phyloP scores from a whole-genome alignment of 805 yeast species.

The Saccharomyces kudriavzevii region DNA sequence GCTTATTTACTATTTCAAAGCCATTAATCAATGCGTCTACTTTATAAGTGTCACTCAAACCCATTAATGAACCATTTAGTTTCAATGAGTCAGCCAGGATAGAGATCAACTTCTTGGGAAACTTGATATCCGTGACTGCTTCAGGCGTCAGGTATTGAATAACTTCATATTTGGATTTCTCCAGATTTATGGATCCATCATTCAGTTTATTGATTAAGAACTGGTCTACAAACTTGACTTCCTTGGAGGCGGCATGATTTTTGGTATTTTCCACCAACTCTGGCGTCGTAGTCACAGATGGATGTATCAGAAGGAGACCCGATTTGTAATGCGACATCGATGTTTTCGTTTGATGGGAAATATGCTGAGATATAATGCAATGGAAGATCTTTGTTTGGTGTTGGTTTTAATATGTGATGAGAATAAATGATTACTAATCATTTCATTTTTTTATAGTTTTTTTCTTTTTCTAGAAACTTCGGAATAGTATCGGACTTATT shows the following conservation, averaged over 20 bases:
- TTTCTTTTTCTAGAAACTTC: slow-evolving; percentile 1
- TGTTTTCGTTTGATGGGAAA: not conserved
- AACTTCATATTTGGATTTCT: slow-evolving; percentile 33
- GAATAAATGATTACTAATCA: slow-evolving; percentile 1
- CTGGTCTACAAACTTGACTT: slow-evolving; percentile 35
- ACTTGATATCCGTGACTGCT: slow-evolving; percentile 34
- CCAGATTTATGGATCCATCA: slow-evolving; percentile 36
- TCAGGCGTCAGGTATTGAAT: slow-evolving; percentile 53
- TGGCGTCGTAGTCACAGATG: slow-evolving; percentile 56
- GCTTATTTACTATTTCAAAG: slow-evolving; percentile 31
- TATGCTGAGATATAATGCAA: not conserved
- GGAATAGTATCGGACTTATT: slow-evolving; percentile 1
- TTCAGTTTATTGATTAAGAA: slow-evolving; percentile 54
- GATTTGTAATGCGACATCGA: slow-evolving; percentile 8
- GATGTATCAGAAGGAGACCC: slow-evolving; percentile 49
- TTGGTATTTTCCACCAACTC: slow-evolving; percentile 37
- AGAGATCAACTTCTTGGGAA: slow-evolving; percentile 40
- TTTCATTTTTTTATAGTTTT: not conserved
- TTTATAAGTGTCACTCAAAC: slow-evolving; percentile 36
- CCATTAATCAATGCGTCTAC: slow-evolving; percentile 63
- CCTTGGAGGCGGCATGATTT: slow-evolving; percentile 20
- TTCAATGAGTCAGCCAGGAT: slow-evolving; percentile 35
- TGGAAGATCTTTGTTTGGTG: not conserved
- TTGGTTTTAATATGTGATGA: not conserved
- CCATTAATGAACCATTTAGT: slow-evolving; percentile 41